Evolutionary conservation across 306 rosid species (phyloP).

Genomic region (Delonix regia): DNA sequence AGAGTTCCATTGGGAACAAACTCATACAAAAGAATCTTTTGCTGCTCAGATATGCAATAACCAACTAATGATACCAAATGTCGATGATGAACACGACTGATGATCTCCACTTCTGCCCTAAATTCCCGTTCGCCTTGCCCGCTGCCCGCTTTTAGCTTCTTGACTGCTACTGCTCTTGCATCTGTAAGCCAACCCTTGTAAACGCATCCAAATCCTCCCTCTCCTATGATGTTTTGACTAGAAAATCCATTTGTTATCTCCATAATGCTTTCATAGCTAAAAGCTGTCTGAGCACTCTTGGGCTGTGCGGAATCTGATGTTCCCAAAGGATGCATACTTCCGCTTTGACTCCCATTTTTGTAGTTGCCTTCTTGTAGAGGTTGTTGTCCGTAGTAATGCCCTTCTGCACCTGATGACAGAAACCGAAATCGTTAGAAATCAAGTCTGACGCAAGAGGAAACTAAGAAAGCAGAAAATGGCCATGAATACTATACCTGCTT

Average conservation of each 20-base stretch:
- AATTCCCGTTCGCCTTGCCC: slow-evolving; percentile 95
- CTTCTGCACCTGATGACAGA: slow-evolving; percentile 49
- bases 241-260: slow-evolving; percentile 75
- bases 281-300: slow-evolving; percentile 46
- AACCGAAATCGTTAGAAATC: slow-evolving; percentile 26
- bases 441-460: slow-evolving; percentile 7
- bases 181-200: slow-evolving; percentile 70
- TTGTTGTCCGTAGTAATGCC: slow-evolving; percentile 54
- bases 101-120: slow-evolving; percentile 87
- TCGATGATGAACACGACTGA: slow-evolving; percentile 92
- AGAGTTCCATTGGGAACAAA: slow-evolving; percentile 84
- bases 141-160: slow-evolving; percentile 91
- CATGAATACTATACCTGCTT: slow-evolving; percentile 46
- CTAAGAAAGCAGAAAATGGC: not conserved
- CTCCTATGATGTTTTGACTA: slow-evolving; percentile 66
- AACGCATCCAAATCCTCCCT: slow-evolving; percentile 93
- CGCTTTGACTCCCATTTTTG: slow-evolving; percentile 53
- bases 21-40: slow-evolving; percentile 84
- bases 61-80: slow-evolving; percentile 90
- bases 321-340: slow-evolving; percentile 32
- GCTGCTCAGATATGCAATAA: slow-evolving; percentile 72
- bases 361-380: slow-evolving; percentile 39
- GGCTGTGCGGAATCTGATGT: slow-evolving; percentile 47
- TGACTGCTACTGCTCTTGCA: slow-evolving; percentile 81
- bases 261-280: slow-evolving; percentile 70